Base-by-base conservation (phyloP, 2,329 filamentous ascomycete species). In the Aspergillus ochraceoroseus region DNA sequence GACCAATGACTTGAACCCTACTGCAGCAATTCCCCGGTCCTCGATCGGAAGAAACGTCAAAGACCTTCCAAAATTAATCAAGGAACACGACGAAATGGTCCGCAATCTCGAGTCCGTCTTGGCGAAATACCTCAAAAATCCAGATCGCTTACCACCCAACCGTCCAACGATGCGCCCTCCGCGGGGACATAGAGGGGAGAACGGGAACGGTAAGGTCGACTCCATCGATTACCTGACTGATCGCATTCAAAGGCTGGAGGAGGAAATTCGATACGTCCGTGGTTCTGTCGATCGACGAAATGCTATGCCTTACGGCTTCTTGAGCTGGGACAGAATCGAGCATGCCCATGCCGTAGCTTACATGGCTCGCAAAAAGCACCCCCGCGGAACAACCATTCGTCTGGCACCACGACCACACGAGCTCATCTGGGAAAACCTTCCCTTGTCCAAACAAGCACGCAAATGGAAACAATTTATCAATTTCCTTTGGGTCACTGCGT, bases 341-440 rank as follows among this genome's bases (percentile, higher is more conserved):
- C 86, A 94, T 54, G 87, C 92, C 0, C 92, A 98, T 58, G 79
- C 78, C 13, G 88, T 94, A 47, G 92, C 89, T 7, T 94, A 85
- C 65, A 77, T 82, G 7, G 79, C 84, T 14, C 84, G 85, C 43
- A 85, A 80, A 33, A 92, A 92, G 70, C 84, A 83, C 53, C 86
- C 87, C 0, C 75, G 85, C 27, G 87, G 87, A 4, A 81, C 87
- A 0, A 85, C 77, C 0, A 79, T 98, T 40, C 74, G 70, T 4
- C 74, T 96, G 9, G 89, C 92, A 1, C 88, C 92, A 2, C 80
- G 81, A 43, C 90, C 92, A 2, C 87, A 85, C 59, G 90, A 96
- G 61, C 78, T 98, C 38, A 94, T 98, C 50, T 98, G 92, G 92
- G 83, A 87, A 61, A 98, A 98, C 57, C 77, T 98, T 70, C 76